Percentiles rank a stretch among this genome's conserved stretches.
Evolutionary conservation across 208 protist genomes (phyloP).

Genomic region (Acanthamoeba pearcei): DNA sequence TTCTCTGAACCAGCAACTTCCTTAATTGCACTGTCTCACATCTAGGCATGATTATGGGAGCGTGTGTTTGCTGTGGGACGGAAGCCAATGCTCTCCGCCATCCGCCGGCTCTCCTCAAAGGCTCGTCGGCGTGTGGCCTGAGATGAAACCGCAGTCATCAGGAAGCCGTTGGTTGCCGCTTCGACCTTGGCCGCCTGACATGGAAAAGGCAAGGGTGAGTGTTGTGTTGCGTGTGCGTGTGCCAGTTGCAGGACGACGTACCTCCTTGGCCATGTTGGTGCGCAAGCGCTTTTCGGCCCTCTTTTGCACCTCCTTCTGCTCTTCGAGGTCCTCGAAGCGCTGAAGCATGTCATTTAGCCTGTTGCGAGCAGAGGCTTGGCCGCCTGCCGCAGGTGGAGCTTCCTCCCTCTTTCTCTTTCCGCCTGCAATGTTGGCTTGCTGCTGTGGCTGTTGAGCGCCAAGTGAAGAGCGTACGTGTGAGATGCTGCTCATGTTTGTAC

Average conservation of each 20-base stretch:
- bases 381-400: not conserved
- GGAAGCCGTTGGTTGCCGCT: conserved; percentile 25
- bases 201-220: no score
- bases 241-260: not conserved
- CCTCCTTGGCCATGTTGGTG: conserved; percentile 7
- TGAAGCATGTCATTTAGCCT: not conserved
- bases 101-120: conserved; percentile 21
- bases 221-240: not conserved
- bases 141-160: not conserved
- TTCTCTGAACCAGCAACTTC: no score
- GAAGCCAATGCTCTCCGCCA: not conserved
- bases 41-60: not conserved
- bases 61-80: not conserved
- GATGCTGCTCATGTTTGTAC: not conserved
- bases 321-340: not conserved
- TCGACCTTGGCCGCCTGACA: conserved; percentile 9
- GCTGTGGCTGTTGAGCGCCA: not conserved
- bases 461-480: not conserved
- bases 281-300: conserved; percentile 1
- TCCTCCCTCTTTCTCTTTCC: conserved; percentile 43
- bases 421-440: not conserved
- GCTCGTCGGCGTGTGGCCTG: not conserved
- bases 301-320: not conserved
- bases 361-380: not conserved
- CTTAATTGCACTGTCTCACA: no score